Base-by-base conservation (phyloP, 768 basidiomycete genomes). In the Agrocybe chaxingu region DNA sequence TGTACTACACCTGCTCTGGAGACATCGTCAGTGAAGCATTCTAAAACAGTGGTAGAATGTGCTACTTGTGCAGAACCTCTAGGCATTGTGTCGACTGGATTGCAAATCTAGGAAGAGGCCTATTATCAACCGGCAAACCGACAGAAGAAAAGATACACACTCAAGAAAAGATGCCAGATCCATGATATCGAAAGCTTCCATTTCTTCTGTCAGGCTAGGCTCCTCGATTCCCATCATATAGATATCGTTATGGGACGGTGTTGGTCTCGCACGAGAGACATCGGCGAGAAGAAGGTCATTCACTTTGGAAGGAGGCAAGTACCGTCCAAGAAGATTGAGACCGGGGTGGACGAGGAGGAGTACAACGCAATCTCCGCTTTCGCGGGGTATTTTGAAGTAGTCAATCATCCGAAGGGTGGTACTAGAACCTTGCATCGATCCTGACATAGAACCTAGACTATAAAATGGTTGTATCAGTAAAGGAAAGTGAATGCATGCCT, bases 111-210 rank as follows among this genome's bases (percentile, higher is more conserved):
- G 12, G 40, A 19, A 51, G 32, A 42, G 29, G 16, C 24, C 55
- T 35, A 48, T 16, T 39, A n/a, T 11, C 13, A 13, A 12, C 16
- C 32, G 10, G 36, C 10, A 29, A 38, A 16, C 10, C 13, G 34
- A 10, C 11, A n/a, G 12, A 36, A 37, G 35, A 32, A 3, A 40
- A 36, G n/a, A 31, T 18, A 55, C 80, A 50, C 57, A 86, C 85
- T 89, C 86, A 2, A 89, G 71, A 65, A 88, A 89, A 0, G 84
- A 80, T 10, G 85, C 85, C 12, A 89, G 69, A 62, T 89, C 87
- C 83, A 89, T 87, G 45, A 86, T 78, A 59, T 85, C 84, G 44
- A 80, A 80, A 7, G 72, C 74, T 55, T 80, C 82, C 66, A 79
- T 71, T 48, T 79, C 81, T 47, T 81, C 82, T 42, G 70, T 62